Conservation (phyloP, 148 eudicot genomes). For the Chenopodium suecicum region DNA sequence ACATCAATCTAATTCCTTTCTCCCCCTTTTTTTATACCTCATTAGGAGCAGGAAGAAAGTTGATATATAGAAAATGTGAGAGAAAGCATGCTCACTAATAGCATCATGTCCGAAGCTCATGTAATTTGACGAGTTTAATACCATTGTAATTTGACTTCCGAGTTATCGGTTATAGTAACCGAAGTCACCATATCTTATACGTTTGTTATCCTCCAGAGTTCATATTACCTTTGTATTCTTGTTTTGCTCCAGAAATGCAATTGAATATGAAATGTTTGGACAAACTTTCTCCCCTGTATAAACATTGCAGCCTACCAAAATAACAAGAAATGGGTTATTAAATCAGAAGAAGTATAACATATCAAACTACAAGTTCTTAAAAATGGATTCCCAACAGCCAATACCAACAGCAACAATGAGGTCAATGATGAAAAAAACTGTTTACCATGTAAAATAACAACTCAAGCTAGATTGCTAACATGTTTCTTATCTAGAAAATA, state of each 20-base stretch:
- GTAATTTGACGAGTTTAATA: slow-evolving; percentile 20
- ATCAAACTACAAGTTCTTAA: not conserved
- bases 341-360: not conserved
- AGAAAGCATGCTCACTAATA: not conserved
- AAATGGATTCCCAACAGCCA: too few species aligned
- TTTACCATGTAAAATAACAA: not conserved
- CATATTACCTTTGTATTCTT: not conserved
- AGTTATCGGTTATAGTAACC: slow-evolving; percentile 5
- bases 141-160: slow-evolving; percentile 7
- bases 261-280: not conserved
- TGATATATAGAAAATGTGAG: not conserved
- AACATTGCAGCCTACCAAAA: not conserved
- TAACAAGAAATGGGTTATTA: too few species aligned
- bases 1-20: not conserved
- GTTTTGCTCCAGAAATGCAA: not conserved
- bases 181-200: slow-evolving; percentile 10
- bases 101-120: slow-evolving; percentile 13
- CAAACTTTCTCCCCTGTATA: not conserved
- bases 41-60: not conserved
- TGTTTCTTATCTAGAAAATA: too few species aligned
- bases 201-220: not conserved
- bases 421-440: too few species aligned
- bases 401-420: too few species aligned
- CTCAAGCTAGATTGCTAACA: not conserved
- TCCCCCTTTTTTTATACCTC: slow-evolving; percentile 14